phyloP scores from a whole-genome alignment of 768 basidiomycete genomes.

The Termitomyces sp. region DNA sequence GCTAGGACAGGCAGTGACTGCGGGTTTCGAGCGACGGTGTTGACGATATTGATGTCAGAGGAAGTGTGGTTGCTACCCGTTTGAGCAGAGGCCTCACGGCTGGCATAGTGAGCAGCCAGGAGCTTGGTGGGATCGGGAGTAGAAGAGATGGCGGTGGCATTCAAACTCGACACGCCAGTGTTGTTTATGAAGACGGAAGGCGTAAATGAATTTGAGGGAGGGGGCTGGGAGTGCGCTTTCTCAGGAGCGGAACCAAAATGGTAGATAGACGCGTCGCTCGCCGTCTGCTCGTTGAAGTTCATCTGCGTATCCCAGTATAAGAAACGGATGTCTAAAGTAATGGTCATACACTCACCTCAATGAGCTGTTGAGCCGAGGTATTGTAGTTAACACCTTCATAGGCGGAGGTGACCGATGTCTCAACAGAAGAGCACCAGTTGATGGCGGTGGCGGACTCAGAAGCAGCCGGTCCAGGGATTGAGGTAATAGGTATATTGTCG shows the following conservation, averaged over 20 bases:
- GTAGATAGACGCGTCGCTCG: not conserved
- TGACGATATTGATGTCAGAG: not conserved
- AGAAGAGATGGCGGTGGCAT: not conserved
- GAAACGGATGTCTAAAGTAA: not conserved
- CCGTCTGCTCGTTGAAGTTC: not conserved
- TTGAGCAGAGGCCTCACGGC: not conserved
- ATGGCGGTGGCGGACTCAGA: not conserved
- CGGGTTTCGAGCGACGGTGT: too few relatives aligned
- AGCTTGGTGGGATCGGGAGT: not conserved
- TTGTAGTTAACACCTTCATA: not conserved
- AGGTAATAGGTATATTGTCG: not conserved
- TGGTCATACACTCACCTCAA: not conserved
- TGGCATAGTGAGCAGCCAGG: not conserved
- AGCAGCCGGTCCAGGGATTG: not conserved
- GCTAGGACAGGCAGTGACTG: not conserved
- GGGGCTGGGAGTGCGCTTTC: not conserved
- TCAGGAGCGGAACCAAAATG: not conserved
- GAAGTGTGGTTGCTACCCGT: not conserved
- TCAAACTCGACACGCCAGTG: not conserved
- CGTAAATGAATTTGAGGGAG: not conserved
- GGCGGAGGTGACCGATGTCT: not conserved
- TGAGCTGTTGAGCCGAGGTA: not conserved
- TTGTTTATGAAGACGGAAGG: not conserved
- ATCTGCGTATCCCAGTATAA: not conserved
- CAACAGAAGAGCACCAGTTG: not conserved